Evolutionary conservation across 2,329 filamentous ascomycete species (phyloP).

Genomic region (Stachybotrys chartarum): DNA sequence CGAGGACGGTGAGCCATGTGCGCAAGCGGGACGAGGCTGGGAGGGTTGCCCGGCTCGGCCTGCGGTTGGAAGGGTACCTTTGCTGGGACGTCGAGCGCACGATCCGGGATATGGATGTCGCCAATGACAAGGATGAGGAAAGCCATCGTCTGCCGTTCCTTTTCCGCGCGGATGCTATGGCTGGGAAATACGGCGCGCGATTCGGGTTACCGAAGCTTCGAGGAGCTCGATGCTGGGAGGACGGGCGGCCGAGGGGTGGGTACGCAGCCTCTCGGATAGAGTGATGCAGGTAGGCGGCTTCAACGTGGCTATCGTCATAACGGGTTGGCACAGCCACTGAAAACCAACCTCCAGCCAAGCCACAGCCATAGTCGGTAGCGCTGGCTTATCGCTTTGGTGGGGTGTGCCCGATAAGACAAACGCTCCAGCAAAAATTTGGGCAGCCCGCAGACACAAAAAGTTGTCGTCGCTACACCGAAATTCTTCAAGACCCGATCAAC

Average conservation of each 20-base stretch:
- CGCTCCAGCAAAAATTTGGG: slow-evolving; percentile 6
- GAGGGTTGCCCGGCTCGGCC: background rate
- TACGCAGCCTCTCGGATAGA: slow-evolving; percentile 20
- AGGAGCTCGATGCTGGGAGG: slow-evolving; percentile 10
- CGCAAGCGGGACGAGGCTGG: slow-evolving; percentile 3
- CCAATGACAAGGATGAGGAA: slow-evolving; percentile 88
- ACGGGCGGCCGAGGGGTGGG: slow-evolving; percentile 21
- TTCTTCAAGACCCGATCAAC: slow-evolving; percentile 14
- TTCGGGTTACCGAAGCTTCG: background rate
- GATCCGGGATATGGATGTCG: slow-evolving; percentile 89
- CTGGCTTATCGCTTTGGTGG: slow-evolving; percentile 16
- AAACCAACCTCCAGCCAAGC: background rate
- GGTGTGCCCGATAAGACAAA: slow-evolving; percentile 17
- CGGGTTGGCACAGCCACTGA: slow-evolving; percentile 3
- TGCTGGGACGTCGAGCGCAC: slow-evolving; percentile 81
- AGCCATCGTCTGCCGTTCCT: slow-evolving; percentile 54
- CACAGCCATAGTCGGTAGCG: background rate
- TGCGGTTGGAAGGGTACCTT: slow-evolving; percentile 53
- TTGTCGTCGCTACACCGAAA: slow-evolving; percentile 16
- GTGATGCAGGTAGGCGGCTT: slow-evolving; percentile 10
- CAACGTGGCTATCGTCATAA: slow-evolving; percentile 10
- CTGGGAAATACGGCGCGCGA: background rate
- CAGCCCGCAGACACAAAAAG: slow-evolving; percentile 1
- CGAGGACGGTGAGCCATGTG: slow-evolving; percentile 14
- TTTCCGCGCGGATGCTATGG: background rate